A percentile compares a stretch with the other conserved stretches of the same genome.
phyloP scores from a whole-genome alignment of 2,329 filamentous ascomycete genomes.

The Ophiostoma perfectum region DNA sequence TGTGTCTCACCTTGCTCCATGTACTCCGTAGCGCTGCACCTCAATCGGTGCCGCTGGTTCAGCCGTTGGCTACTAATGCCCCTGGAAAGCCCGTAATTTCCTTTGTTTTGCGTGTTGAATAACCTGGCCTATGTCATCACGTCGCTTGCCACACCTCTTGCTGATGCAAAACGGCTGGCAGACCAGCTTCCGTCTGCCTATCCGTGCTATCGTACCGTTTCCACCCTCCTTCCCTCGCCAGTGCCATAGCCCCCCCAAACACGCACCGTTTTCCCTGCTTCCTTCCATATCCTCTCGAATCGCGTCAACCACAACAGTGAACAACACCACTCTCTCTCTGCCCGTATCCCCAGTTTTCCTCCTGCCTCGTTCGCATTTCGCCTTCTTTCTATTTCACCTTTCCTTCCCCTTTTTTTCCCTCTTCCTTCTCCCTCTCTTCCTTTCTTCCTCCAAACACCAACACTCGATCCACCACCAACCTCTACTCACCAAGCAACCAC shows the following conservation, averaged over 20 bases:
- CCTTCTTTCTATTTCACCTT: conserved; percentile 15
- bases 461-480: conserved; percentile 17
- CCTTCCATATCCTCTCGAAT: conserved; percentile 13
- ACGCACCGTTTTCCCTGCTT: conserved; percentile 9
- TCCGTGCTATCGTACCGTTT: not conserved
- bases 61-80: too few species aligned
- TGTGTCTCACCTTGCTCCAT: conserved; percentile 7
- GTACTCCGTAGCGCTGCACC: not conserved
- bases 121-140: not conserved
- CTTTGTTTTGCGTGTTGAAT: not conserved
- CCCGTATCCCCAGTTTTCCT: conserved; percentile 17
- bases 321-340: conserved; percentile 14
- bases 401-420: conserved; percentile 6
- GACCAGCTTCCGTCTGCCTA: too few species aligned
- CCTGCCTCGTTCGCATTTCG: conserved; percentile 19
- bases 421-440: conserved; percentile 3
- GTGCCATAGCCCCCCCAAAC: not conserved
- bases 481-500: not conserved
- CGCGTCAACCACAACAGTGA: conserved; percentile 23
- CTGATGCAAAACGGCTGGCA: not conserved
- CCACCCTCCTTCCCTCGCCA: not conserved
- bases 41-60: not conserved
- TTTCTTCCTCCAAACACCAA: not conserved
- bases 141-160: not conserved
- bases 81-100: too few species aligned